Evolutionary conservation across 768 basidiomycete genomes (phyloP), one percentile per base, ranked within the genome.

Genomic region (Tephrocybe sp.): DNA sequence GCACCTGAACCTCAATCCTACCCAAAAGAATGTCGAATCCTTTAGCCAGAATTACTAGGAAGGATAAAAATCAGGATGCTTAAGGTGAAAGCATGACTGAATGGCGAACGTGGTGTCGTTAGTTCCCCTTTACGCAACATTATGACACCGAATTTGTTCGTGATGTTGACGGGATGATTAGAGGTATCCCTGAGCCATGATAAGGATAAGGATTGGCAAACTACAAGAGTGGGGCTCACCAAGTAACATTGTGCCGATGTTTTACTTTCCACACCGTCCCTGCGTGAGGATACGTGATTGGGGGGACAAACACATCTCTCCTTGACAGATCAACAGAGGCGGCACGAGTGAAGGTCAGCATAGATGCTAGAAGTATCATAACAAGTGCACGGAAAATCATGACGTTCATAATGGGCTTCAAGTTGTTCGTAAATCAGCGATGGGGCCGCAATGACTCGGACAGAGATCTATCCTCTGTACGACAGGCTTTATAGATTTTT

Each of bases 241-340:
- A 77, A 27, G 64, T 68, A 52, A 77, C 72, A 33, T 58, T 65
- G 51, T 67, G 72, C 7, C 41, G 63, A 18, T 55, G n/a, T 2
- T 69, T 68, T n/a, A 61, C 59, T n/a, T 30, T 37, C 75, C 76
- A 77, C 24, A 65, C 52, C 23, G 68, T 64, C n/a, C 41, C 59
- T 8, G 52, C 43, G 15, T 51, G 34, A 3, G 75, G 75, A 22
- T 50, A 65, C 8, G 38, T 57, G 44, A 77, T 60, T 4, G 52
- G 55, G 1, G 75, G 75, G 0, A 57, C 65, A 57, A 63, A 77
- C 0, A 76, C 73, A 48, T 77, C 76, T 30, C 71, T 66, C 4
- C 12, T 37, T 9, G 41, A 36, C 9, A 47, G 21, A 30, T 42
- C 33, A 4, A 37, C 29, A 13, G 54, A 30, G 29, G 27, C 21